Evolutionary conservation across 331 rosid species (phyloP).

Genomic region (Dryas integrifolia): DNA sequence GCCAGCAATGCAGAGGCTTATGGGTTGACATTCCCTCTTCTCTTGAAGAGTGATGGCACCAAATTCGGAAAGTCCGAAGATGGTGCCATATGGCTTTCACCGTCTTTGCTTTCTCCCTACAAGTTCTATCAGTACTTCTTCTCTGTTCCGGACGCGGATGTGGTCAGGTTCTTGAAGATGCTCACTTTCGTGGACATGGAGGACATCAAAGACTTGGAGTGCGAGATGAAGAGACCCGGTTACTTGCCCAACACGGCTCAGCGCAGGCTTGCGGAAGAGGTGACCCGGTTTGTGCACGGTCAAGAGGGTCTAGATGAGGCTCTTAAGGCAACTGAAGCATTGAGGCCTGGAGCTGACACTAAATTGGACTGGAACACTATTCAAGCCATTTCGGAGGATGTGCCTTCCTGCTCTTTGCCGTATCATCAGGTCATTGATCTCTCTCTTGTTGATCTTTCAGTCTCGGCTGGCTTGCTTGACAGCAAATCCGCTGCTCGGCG

Average conservation of each 20-base stretch:
- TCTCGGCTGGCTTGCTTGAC: slow-evolving; percentile 76
- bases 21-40: slow-evolving; percentile 88
- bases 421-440: slow-evolving; percentile 60
- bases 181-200: slow-evolving; percentile 77
- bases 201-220: slow-evolving; percentile 57
- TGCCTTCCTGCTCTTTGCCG: slow-evolving; percentile 73
- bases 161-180: slow-evolving; percentile 68
- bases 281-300: slow-evolving; percentile 81
- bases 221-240: slow-evolving; percentile 53
- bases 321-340: slow-evolving; percentile 76
- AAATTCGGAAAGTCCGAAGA: slow-evolving; percentile 94
- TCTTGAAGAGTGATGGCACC: slow-evolving; percentile 84
- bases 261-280: slow-evolving; percentile 84
- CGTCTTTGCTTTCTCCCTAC: slow-evolving; percentile 64
- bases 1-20: slow-evolving; percentile 58
- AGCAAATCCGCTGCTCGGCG: slow-evolving; percentile 85
- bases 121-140: slow-evolving; percentile 89
- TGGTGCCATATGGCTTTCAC: slow-evolving; percentile 85
- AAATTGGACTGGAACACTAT: slow-evolving; percentile 82
- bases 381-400: slow-evolving; percentile 82
- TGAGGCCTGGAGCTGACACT: slow-evolving; percentile 87
- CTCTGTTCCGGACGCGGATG: slow-evolving; percentile 79
- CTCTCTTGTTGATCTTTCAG: slow-evolving; percentile 74
- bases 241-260: slow-evolving; percentile 74
- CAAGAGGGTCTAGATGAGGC: slow-evolving; percentile 84